A percentile compares a stretch with the other conserved stretches of the same genome.
Conservation (phyloP, 2,329 filamentous ascomycete species). For the Microthyrium microscopicum region DNA sequence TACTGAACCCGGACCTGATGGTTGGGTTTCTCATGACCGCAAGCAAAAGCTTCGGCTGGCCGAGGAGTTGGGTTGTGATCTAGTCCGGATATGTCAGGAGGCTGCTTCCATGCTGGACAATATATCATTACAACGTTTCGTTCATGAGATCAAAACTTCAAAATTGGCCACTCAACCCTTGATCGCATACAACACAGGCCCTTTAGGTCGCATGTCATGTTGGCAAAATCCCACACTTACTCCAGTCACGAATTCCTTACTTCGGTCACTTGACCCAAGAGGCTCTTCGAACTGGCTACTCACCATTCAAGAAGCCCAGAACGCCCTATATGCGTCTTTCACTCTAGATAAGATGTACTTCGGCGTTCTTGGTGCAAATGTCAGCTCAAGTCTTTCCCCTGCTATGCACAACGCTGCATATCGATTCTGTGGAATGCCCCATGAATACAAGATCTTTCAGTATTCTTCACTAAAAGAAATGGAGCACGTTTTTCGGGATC, state of each 20-base stretch:
- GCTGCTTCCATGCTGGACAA: constrained; percentile 44
- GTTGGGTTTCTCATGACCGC: constrained; percentile 43
- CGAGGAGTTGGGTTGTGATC: constrained; percentile 39
- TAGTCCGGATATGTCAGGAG: constrained; percentile 44
- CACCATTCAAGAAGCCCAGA: constrained; percentile 46
- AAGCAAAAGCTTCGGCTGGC: constrained; percentile 41
- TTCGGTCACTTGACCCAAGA: constrained; percentile 1
- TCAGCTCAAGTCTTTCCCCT: constrained; percentile 57
- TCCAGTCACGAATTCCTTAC: constrained; percentile 35
- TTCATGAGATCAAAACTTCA: constrained; percentile 30
- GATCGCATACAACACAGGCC: constrained; percentile 49
- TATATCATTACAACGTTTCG: constrained; percentile 40
- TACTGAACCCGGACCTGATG: constrained; percentile 22
- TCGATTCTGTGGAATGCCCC: constrained; percentile 48
- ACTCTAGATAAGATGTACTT: constrained; percentile 53
- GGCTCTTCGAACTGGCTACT: constrained; percentile 31
- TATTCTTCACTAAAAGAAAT: constrained; percentile 45
- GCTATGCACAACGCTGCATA: constrained; percentile 64
- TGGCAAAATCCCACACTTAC: constrained; percentile 51
- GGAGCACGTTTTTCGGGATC: constrained; percentile 45
- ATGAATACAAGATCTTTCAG: constrained; percentile 48
- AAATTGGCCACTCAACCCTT: constrained; percentile 33
- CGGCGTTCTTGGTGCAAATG: constrained; percentile 57
- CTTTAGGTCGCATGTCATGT: constrained; percentile 44
- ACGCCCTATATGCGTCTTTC: constrained; percentile 49